Conservation (phyloP, 192 early-diverging fungal genomes). For the Coemansia pectinata region DNA sequence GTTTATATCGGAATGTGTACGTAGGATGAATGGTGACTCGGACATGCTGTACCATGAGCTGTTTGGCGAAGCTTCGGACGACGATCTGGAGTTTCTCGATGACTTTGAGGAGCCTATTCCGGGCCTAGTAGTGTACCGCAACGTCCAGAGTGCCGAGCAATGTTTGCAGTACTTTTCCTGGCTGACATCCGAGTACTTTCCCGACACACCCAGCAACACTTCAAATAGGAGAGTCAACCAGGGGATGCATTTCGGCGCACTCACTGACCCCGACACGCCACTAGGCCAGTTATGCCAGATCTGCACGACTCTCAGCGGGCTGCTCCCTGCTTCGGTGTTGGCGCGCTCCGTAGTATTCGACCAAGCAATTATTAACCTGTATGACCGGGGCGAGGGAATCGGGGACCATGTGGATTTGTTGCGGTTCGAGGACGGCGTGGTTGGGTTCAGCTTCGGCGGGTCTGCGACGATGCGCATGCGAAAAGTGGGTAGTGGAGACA, state of each 20-base stretch:
- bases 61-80: conserved; percentile 11
- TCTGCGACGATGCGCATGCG: conserved; percentile 50
- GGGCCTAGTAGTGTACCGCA: conserved; percentile 17
- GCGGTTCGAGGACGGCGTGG: conserved; percentile 59
- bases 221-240: conserved; percentile 20
- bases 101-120: conserved; percentile 14
- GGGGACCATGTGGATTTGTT: conserved; percentile 57
- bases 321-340: conserved; percentile 3
- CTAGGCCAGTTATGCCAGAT: conserved; percentile 14
- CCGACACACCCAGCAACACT: neutral
- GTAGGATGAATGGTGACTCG: neutral
- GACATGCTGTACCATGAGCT: conserved; percentile 14
- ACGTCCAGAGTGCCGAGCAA: neutral
- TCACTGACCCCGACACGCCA: conserved; percentile 12
- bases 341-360: conserved; percentile 27
- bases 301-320: neutral
- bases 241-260: conserved; percentile 43
- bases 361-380: conserved; percentile 59
- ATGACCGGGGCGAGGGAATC: conserved; percentile 57
- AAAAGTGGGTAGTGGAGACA: neutral
- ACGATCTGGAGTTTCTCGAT: neutral
- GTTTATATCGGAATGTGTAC: neutral
- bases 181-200: conserved; percentile 38
- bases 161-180: conserved; percentile 25
- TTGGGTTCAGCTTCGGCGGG: conserved; percentile 48